Evolutionary conservation across 805 yeast species (phyloP).

Genomic region (Hagleromyces aurorensis): DNA sequence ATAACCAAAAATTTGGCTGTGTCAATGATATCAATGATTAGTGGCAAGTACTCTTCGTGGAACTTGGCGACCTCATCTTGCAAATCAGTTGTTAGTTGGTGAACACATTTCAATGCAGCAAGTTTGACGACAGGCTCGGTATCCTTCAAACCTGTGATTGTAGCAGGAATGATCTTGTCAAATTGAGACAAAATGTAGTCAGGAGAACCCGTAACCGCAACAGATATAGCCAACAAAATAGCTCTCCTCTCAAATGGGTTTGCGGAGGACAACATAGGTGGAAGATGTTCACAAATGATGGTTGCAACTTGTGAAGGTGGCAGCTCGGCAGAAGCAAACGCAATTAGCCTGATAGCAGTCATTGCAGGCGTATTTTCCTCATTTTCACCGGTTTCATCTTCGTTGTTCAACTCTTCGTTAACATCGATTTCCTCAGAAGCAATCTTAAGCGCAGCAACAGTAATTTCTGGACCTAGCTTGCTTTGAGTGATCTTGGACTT

Average conservation of each 20-base stretch:
- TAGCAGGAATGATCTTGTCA: slow-evolving; percentile 60
- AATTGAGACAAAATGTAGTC: slow-evolving; percentile 78
- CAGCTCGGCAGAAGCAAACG: slow-evolving; percentile 69
- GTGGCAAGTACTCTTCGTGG: slow-evolving; percentile 76
- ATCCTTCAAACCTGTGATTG: slow-evolving; percentile 73
- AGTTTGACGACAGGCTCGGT: slow-evolving; percentile 65
- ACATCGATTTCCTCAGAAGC: slow-evolving; percentile 79
- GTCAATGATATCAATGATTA: slow-evolving; percentile 81
- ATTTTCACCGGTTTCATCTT: slow-evolving; percentile 86
- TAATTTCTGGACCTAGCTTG: slow-evolving; percentile 76
- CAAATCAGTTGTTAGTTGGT: slow-evolving; percentile 71
- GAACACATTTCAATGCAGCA: slow-evolving; percentile 77
- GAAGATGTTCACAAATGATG: slow-evolving; percentile 63
- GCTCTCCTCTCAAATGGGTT: slow-evolving; percentile 81
- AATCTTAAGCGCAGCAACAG: slow-evolving; percentile 63
- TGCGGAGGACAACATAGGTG: slow-evolving; percentile 49
- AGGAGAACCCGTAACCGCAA: slow-evolving; percentile 87
- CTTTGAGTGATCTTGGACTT: slow-evolving; percentile 71
- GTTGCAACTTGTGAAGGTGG: slow-evolving; percentile 89
- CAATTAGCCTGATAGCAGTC: slow-evolving; percentile 72
- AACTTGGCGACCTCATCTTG: slow-evolving; percentile 79
- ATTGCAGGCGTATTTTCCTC: slow-evolving; percentile 79
- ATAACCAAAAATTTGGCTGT: slow-evolving; percentile 74
- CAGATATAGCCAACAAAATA: slow-evolving; percentile 72
- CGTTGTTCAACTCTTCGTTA: slow-evolving; percentile 64